Evolutionary conservation across 1,284 basidiomycete genomes (phyloP).

Genomic region (Inonotus hispidus): DNA sequence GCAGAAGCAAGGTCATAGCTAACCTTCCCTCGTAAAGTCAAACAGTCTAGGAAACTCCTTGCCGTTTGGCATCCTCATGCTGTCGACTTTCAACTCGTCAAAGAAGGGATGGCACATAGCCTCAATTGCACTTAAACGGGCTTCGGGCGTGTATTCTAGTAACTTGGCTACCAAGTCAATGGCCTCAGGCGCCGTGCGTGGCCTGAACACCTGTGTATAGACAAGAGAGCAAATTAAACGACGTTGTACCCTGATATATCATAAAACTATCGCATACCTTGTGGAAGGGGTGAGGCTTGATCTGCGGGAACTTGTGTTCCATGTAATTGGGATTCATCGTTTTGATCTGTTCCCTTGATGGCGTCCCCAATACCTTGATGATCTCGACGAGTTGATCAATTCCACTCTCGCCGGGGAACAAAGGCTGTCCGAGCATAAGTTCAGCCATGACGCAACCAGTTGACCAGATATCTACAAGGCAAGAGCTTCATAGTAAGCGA

Average conservation of each 20-base stretch:
- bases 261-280: conserved; percentile 60
- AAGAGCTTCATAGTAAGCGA: neutral
- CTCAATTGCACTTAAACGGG: conserved; percentile 88
- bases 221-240: conserved; percentile 13
- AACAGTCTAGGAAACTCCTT: conserved; percentile 94
- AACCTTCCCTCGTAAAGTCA: conserved; percentile 94
- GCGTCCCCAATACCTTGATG: conserved; percentile 99
- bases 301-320: conserved; percentile 99
- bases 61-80: conserved; percentile 93
- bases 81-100: conserved; percentile 88
- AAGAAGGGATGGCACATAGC: conserved; percentile 97
- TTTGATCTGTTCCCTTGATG: conserved; percentile 99
- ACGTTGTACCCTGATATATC: no score
- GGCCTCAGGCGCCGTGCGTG: conserved; percentile 92
- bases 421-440: conserved; percentile 96
- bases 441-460: conserved; percentile 99
- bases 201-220: conserved; percentile 84
- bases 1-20: conserved; percentile 28
- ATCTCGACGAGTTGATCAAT: conserved; percentile 99
- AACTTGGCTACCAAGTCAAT: conserved; percentile 95
- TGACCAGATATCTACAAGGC: conserved; percentile 92
- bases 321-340: conserved; percentile 99
- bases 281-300: conserved; percentile 94
- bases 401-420: conserved; percentile 99
- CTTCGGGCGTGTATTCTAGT: conserved; percentile 95